phyloP scores from a whole-genome alignment of 139 green algal genomes.

The Tetradesmus obliquus region DNA sequence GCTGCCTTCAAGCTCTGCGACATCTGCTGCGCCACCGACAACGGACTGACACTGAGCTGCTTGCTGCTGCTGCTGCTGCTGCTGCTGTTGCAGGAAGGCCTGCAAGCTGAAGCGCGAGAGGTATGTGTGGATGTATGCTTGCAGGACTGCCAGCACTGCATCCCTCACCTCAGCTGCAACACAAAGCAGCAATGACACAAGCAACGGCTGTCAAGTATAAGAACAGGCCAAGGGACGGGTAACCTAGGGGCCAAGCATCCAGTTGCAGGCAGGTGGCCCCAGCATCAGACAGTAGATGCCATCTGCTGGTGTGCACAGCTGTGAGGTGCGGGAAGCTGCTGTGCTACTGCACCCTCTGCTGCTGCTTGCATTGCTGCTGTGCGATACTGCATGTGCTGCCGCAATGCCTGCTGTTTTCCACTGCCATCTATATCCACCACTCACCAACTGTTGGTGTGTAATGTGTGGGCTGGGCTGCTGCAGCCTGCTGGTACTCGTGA shows the following conservation, averaged over 20 bases:
- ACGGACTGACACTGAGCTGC: neutral
- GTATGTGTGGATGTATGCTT: conserved; percentile 28
- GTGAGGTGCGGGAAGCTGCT: neutral
- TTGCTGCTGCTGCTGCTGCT: conserved; percentile 6
- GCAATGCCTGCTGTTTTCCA: neutral
- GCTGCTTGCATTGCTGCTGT: too few species aligned
- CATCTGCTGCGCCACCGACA: neutral
- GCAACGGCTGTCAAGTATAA: too few species aligned
- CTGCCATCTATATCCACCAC: neutral
- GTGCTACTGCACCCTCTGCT: too few species aligned
- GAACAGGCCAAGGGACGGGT: too few species aligned
- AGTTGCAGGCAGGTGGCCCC: too few species aligned
- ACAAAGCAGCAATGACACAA: neutral
- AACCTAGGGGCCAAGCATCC: too few species aligned
- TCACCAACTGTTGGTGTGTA: conserved; percentile 14
- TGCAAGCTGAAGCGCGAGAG: neutral
- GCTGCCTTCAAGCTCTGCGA: neutral
- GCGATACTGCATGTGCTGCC: neutral
- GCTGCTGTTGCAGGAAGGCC: neutral
- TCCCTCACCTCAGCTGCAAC: neutral
- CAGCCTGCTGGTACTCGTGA: neutral
- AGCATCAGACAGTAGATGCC: neutral
- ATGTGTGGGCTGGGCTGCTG: neutral
- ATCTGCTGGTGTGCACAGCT: neutral
- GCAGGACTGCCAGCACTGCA: conserved; percentile 32